A percentile compares a stretch with the other conserved stretches of the same genome.
Evolutionary conservation across 192 early-diverging fungal species (phyloP).

Genomic region (Entomortierella beljakovae): DNA sequence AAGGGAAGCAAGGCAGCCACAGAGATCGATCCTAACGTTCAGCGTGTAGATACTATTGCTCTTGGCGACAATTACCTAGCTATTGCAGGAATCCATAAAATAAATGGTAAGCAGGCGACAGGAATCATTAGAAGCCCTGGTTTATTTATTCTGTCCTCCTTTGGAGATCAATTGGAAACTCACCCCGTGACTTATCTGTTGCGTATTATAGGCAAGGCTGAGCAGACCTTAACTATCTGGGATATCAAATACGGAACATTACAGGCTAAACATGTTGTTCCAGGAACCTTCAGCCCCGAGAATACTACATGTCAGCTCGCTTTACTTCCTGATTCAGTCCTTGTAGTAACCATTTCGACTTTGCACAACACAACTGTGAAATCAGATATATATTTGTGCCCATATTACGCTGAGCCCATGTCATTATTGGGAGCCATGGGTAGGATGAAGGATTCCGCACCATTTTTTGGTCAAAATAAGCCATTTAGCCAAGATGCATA

Average conservation of each 20-base stretch:
- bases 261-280: slow-evolving; percentile 53
- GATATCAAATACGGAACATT: slow-evolving; percentile 64
- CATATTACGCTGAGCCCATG: slow-evolving; percentile 60
- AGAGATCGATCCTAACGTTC: slow-evolving; percentile 18
- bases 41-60: slow-evolving; percentile 36
- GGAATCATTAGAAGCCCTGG: background rate
- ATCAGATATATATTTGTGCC: slow-evolving; percentile 57
- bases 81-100: slow-evolving; percentile 45
- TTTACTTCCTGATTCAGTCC: slow-evolving; percentile 54
- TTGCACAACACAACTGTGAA: slow-evolving; percentile 40
- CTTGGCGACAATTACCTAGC: slow-evolving; percentile 62
- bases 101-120: slow-evolving; percentile 20
- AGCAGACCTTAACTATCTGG: slow-evolving; percentile 63
- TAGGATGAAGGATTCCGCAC: slow-evolving; percentile 58
- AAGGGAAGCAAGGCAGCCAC: slow-evolving; percentile 22
- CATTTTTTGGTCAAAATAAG: slow-evolving; percentile 33
- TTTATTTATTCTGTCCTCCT: background rate
- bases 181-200: too few relatives aligned
- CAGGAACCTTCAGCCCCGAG: slow-evolving; percentile 18
- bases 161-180: background rate
- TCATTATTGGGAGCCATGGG: slow-evolving; percentile 65
- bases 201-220: slow-evolving; percentile 24
- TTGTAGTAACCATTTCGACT: slow-evolving; percentile 53
- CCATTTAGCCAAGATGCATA: slow-evolving; percentile 35
- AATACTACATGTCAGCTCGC: slow-evolving; percentile 48